These are phyloP conservation scores for Fusarium virguliforme DNA, from an alignment of 2,329 filamentous ascomycete genomes.

Conservation along the genomic window DNA sequence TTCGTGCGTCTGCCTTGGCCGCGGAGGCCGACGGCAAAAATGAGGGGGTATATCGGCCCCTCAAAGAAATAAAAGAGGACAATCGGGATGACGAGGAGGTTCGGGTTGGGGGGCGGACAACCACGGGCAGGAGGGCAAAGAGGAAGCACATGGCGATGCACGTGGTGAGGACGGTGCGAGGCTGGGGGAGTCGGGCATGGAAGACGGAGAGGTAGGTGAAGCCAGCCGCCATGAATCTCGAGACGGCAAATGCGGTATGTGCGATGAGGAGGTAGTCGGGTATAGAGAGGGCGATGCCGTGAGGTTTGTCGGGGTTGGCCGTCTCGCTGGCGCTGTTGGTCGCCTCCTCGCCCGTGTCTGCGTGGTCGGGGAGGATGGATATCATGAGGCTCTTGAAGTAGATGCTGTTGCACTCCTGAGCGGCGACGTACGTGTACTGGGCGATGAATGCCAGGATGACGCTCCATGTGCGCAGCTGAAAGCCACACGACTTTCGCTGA, in stretches of 20 bases:
- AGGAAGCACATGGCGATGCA: conserved; percentile 75
- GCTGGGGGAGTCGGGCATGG: conserved; percentile 70
- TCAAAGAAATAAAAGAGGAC: conserved; percentile 85
- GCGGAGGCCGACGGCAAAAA: conserved; percentile 84
- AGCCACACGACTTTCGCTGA: conserved; percentile 65
- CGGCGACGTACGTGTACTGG: conserved; percentile 85
- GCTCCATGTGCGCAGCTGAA: conserved; percentile 69
- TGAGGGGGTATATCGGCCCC: conserved; percentile 85
- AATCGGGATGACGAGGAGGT: conserved; percentile 72
- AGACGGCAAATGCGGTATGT: conserved; percentile 80
- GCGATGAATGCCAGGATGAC: conserved; percentile 81
- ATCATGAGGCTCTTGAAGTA: conserved; percentile 71
- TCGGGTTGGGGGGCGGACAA: conserved; percentile 63
- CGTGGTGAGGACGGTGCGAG: conserved; percentile 79
- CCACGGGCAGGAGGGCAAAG: conserved; percentile 65
- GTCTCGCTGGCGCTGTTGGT: conserved; percentile 49
- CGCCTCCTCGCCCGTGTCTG: conserved; percentile 41
- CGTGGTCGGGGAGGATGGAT: conserved; percentile 56
- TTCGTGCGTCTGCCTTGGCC: conserved; percentile 88
- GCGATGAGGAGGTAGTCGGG: conserved; percentile 80
- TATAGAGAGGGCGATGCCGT: conserved; percentile 68
- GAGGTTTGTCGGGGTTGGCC: conserved; percentile 55
- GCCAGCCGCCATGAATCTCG: conserved; percentile 78
- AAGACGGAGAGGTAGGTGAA: conserved; percentile 73
- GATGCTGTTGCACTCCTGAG: conserved; percentile 77